Conservation (phyloP, 441 rosid species). For the Erodium texanum region DNA sequence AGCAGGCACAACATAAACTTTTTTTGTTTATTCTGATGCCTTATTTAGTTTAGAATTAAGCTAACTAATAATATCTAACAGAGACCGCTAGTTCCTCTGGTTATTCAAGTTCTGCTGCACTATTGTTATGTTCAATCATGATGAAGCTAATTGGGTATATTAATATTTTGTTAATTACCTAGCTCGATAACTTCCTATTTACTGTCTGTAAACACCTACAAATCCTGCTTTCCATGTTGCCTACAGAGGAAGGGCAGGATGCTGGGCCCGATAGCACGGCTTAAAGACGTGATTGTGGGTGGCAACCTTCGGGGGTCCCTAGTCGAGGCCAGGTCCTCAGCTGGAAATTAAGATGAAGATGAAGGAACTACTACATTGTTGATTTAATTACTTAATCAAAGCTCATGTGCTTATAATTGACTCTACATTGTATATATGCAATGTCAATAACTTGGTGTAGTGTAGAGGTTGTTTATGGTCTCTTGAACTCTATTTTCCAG, state of each 20-base stretch:
- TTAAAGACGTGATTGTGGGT: constrained; percentile 74
- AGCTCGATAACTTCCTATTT: no score
- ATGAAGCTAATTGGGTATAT: neutral
- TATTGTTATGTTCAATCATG: neutral
- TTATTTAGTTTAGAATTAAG: neutral
- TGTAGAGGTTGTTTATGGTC: no score
- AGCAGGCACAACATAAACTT: neutral
- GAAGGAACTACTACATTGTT: neutral
- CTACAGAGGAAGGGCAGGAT: constrained; percentile 56
- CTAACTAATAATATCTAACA: neutral
- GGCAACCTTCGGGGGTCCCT: constrained; percentile 52
- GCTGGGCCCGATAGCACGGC: constrained; percentile 61
- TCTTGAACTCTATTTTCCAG: no score
- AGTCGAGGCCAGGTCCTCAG: constrained; percentile 39
- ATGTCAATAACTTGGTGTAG: no score
- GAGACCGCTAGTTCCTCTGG: neutral
- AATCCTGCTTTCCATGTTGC: neutral
- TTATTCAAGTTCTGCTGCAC: neutral
- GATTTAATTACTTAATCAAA: no score
- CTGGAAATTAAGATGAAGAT: constrained; percentile 32
- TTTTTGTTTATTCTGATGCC: neutral
- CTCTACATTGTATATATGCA: no score
- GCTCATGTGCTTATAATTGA: no score
- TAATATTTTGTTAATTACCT: neutral
- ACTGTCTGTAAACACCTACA: neutral